phyloP scores from a whole-genome alignment of 176 grass and related monocot species.

The Oryza officinalis region DNA sequence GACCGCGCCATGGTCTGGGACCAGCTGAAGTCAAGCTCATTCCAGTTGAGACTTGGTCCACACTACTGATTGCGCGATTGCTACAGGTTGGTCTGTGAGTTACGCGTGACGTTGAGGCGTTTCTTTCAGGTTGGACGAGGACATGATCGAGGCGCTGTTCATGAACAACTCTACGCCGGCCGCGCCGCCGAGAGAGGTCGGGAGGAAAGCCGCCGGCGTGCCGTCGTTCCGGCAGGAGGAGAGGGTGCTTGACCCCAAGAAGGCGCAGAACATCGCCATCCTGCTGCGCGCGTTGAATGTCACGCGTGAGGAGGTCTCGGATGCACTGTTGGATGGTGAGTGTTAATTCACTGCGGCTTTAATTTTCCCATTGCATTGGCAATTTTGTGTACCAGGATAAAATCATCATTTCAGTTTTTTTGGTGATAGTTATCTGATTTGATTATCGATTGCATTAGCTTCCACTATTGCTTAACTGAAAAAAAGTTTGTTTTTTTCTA shows the following conservation, averaged over 20 bases:
- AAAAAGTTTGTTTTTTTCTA: not conserved
- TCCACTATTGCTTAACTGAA: not conserved
- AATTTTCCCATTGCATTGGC: not conserved
- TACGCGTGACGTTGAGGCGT: constrained; percentile 20
- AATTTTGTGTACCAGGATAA: not conserved
- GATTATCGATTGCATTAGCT: not conserved
- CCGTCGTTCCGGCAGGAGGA: constrained; percentile 77
- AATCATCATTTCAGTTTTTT: not conserved
- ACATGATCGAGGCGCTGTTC: constrained; percentile 93
- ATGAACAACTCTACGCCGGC: constrained; percentile 71
- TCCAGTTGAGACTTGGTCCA: constrained; percentile 72
- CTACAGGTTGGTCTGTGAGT: not conserved
- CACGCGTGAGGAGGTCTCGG: constrained; percentile 85
- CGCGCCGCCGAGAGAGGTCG: constrained; percentile 49
- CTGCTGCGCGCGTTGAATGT: constrained; percentile 93
- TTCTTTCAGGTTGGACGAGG: constrained; percentile 82
- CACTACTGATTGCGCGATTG: not conserved
- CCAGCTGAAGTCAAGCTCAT: constrained; percentile 96
- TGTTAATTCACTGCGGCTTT: not conserved
- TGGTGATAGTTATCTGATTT: not conserved
- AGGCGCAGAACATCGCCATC: constrained; percentile 98
- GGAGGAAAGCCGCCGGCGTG: constrained; percentile 46
- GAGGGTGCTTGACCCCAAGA: constrained; percentile 98
- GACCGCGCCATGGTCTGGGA: constrained; percentile 98
- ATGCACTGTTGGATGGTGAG: constrained; percentile 89